These are phyloP conservation scores for Spiraea crenata DNA, from an alignment of 331 rosid species.

Conservation along the genomic window DNA sequence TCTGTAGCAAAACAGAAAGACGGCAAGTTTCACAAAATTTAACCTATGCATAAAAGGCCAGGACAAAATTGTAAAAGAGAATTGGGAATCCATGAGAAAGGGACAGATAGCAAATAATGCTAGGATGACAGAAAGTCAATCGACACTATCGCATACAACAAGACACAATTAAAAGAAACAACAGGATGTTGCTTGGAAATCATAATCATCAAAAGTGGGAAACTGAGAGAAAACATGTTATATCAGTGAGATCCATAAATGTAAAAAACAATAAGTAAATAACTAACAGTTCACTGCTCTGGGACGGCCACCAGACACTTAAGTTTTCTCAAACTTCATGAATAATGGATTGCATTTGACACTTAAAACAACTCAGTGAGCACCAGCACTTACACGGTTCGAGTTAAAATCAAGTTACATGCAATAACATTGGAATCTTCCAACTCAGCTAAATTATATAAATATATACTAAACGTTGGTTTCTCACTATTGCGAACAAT, in stretches of 20 bases:
- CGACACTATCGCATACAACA: background rate
- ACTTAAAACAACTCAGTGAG: background rate
- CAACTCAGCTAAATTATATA: too few species aligned
- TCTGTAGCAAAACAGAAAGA: constrained; percentile 32
- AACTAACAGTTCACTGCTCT: background rate
- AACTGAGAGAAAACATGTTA: background rate
- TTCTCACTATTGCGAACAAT: too few species aligned
- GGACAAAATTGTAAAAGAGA: background rate
- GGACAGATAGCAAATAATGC: background rate
- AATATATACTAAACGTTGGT: background rate
- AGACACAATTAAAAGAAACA: background rate
- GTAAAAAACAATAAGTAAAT: background rate
- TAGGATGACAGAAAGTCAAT: background rate
- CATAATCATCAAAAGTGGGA: background rate
- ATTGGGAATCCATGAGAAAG: background rate
- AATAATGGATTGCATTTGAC: background rate
- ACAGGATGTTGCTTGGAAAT: background rate
- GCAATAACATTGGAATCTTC: too few species aligned
- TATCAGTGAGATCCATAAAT: background rate
- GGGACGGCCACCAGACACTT: background rate
- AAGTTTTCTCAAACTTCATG: background rate
- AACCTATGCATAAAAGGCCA: constrained; percentile 2
- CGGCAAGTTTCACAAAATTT: background rate
- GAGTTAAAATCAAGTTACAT: background rate
- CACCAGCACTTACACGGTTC: background rate